Evolutionary conservation across 78 protist genomes (phyloP).

Genomic region (Dictyostelium discoideum): DNA sequence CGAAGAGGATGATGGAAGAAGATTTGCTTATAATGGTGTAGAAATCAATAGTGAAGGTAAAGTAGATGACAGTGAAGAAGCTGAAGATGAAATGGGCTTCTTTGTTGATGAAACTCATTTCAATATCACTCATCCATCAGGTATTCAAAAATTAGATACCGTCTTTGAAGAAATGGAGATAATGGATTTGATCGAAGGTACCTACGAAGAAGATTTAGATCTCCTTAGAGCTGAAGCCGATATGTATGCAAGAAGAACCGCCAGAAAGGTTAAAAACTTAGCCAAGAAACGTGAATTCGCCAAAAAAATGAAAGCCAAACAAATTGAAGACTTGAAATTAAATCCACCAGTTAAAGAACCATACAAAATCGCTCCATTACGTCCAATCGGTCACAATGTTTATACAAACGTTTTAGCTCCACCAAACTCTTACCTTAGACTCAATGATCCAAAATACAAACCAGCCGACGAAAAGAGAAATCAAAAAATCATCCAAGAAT

Average conservation of each 20-base stretch:
- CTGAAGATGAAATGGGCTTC: background rate
- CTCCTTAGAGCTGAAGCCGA: slow-evolving; percentile 54
- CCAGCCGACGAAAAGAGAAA: background rate
- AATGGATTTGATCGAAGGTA: background rate
- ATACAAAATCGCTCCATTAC: background rate
- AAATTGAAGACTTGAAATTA: background rate
- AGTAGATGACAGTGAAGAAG: background rate
- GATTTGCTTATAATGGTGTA: background rate
- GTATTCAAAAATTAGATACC: background rate
- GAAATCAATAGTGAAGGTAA: background rate
- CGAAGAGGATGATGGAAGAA: too few relatives aligned
- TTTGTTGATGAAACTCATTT: background rate
- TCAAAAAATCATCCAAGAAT: background rate
- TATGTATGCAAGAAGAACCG: slow-evolving; percentile 48
- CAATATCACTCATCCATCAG: slow-evolving; percentile 3
- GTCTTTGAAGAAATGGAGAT: background rate
- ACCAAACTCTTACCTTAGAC: slow-evolving; percentile 60
- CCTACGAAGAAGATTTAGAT: slow-evolving; percentile 34
- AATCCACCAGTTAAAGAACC: slow-evolving; percentile 3
- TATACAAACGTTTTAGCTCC: background rate
- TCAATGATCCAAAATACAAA: background rate
- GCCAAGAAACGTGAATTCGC: slow-evolving; percentile 46
- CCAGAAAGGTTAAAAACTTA: slow-evolving; percentile 32
- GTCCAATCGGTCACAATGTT: slow-evolving; percentile 22
- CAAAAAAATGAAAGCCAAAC: background rate